Evolutionary conservation across 495 filamentous ascomycete species (phyloP), one percentile per base, ranked within the genome.

Genomic region (Pseudomonodictys pantanalensis): DNA sequence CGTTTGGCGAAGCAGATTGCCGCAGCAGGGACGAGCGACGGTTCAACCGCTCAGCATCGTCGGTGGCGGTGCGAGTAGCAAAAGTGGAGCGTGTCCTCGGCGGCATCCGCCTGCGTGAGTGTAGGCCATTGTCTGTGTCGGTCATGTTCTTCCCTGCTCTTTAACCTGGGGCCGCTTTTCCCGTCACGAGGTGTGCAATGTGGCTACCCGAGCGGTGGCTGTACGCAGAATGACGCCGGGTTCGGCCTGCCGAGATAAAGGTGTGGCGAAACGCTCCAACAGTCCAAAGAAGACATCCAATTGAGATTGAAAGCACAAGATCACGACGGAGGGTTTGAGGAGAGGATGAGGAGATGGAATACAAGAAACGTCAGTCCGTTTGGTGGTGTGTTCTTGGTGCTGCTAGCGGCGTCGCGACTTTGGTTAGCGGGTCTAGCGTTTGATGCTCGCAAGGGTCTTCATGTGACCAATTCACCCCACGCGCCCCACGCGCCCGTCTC

Each of bases 21-120:
- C 57, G 44, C 26, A n/a, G n/a, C n/a, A 58, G 49, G n/a, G 73
- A 73, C 41, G 35, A 64, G 23, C 72, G 66, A 17, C 72, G 66
- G 45, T 68, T 76, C 47, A 85, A 69, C 56, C 79, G 76, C 23
- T 74, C 71, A 33, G 73, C 77, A 72, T 83, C 80, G 68, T 83
- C 83, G 59, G 73, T 72, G n/a, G 83, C 75, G 8, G 79, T 74
- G 41, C 80, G 76, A 33, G 81, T 70, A 25, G 78, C 75, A 67
- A 85, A 83, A 56, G 76, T 81, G 12, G 81, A 72, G n/a, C 53
- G 79, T 75, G 75, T 76, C 75, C 68, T 59, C 42, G 54, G 47
- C 24, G 58, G 61, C 58, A 65, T 62, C 35, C 58, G 60, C 49
- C 55, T 57, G 11, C 57, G 51, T 15, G 51, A 54, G 15, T 29